Percentiles rank a stretch among this genome's conserved stretches.
These are phyloP conservation scores for Porcisia hertigi DNA, from an alignment of 208 protist species.

Conservation along the genomic window DNA sequence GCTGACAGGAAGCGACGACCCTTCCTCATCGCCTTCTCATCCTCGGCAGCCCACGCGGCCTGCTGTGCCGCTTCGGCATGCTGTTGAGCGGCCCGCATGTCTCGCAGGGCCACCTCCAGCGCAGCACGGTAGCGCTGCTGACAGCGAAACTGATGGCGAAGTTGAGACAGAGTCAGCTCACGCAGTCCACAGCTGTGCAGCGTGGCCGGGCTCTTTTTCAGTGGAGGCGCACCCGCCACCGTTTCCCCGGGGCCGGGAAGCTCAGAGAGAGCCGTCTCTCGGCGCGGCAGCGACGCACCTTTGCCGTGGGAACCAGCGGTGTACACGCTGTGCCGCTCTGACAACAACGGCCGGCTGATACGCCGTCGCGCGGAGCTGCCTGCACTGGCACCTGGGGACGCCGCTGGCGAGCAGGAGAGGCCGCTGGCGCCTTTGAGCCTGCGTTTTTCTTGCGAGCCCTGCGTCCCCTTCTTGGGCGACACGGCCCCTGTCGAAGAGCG, in stretches of 20 bases:
- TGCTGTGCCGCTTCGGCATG: conserved; percentile 44
- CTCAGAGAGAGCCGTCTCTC: background rate
- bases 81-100: conserved; percentile 35
- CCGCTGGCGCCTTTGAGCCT: background rate
- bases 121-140: conserved; percentile 59
- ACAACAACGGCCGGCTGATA: background rate
- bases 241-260: background rate
- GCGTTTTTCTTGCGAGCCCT: conserved; percentile 11
- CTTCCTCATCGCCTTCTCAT: conserved; percentile 38
- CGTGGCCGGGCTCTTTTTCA: background rate
- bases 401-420: background rate
- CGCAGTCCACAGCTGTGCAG: conserved; percentile 20
- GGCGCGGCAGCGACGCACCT: background rate
- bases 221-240: background rate
- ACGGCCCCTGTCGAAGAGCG: background rate
- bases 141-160: conserved; percentile 65
- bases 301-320: background rate
- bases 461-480: background rate
- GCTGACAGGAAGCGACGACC: conserved; percentile 8
- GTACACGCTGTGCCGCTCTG: conserved; percentile 2
- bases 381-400: background rate
- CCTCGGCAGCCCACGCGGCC: conserved; percentile 56
- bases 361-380: background rate
- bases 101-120: conserved; percentile 42
- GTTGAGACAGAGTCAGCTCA: conserved; percentile 66